phyloP scores from a whole-genome alignment of 1,284 basidiomycete genomes.

The Ustilago vetiveriae region DNA sequence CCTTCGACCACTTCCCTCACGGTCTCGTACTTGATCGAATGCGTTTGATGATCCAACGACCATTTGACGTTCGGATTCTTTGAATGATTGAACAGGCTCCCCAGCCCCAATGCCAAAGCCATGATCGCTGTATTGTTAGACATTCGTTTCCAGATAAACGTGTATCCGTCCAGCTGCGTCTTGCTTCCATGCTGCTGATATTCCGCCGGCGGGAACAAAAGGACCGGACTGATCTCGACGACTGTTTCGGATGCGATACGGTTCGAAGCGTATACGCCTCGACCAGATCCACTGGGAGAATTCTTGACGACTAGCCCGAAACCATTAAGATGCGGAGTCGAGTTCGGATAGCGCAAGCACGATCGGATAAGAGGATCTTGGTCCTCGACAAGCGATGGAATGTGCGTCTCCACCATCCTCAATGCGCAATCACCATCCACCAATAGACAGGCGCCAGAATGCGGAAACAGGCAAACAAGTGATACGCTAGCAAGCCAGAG shows the following conservation, averaged over 20 bases:
- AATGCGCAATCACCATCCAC: neutral
- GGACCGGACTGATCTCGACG: constrained; percentile 85
- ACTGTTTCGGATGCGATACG: constrained; percentile 71
- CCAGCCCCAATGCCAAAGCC: constrained; percentile 86
- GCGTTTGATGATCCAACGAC: constrained; percentile 69
- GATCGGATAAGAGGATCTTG: constrained; percentile 16
- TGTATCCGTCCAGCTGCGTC: constrained; percentile 83
- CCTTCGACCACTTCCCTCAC: constrained; percentile 71
- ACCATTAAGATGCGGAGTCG: constrained; percentile 56
- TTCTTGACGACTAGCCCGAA: constrained; percentile 37
- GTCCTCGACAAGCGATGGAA: constrained; percentile 13
- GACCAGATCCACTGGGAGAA: constrained; percentile 18
- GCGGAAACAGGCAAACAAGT: too few relatives aligned
- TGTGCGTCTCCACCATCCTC: constrained; percentile 44
- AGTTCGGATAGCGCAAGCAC: constrained; percentile 19
- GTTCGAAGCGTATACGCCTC: constrained; percentile 52
- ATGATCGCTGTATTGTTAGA: constrained; percentile 68
- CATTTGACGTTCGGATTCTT: constrained; percentile 77
- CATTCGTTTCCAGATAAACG: constrained; percentile 78
- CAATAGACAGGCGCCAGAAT: too few relatives aligned
- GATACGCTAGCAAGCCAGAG: too few relatives aligned
- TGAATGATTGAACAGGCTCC: constrained; percentile 80
- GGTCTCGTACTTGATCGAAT: constrained; percentile 77
- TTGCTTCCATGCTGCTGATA: constrained; percentile 65
- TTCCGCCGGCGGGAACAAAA: constrained; percentile 76